These are phyloP conservation scores for Ascodesmis nigricans DNA, from an alignment of 495 filamentous ascomycete species.

Conservation along the genomic window DNA sequence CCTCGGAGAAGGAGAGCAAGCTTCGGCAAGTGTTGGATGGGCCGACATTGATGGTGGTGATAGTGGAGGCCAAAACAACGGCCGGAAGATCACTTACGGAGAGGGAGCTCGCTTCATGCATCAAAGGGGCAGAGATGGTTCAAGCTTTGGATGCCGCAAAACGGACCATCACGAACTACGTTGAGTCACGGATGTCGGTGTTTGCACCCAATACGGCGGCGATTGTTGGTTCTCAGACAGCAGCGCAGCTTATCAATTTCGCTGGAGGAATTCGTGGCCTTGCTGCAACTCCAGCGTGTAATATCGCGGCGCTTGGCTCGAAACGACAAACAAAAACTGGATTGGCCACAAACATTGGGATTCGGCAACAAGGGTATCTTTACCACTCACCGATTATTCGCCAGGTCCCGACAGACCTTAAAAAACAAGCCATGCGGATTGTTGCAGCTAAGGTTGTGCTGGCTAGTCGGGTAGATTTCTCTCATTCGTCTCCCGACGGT, in stretches of 20 bases:
- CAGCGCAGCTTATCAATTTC: slow-evolving; percentile 86
- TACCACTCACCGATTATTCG: slow-evolving; percentile 77
- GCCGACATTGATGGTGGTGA: slow-evolving; percentile 81
- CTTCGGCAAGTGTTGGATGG: slow-evolving; percentile 66
- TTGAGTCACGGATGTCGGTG: slow-evolving; percentile 90
- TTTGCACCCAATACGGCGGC: slow-evolving; percentile 92
- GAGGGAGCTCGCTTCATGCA: slow-evolving; percentile 49
- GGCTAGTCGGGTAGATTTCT: slow-evolving; percentile 67
- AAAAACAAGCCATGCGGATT: slow-evolving; percentile 87
- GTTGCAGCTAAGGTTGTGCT: slow-evolving; percentile 84
- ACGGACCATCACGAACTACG: slow-evolving; percentile 70
- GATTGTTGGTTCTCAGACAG: slow-evolving; percentile 81
- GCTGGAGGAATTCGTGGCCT: slow-evolving; percentile 73
- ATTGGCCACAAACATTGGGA: slow-evolving; percentile 81
- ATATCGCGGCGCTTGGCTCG: slow-evolving; percentile 69
- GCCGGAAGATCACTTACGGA: slow-evolving; percentile 54
- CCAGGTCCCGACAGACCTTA: slow-evolving; percentile 61
- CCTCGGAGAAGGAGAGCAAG: slow-evolving; percentile 47
- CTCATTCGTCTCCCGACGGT: slow-evolving; percentile 64
- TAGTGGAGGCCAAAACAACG: slow-evolving; percentile 81
- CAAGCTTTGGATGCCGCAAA: slow-evolving; percentile 73
- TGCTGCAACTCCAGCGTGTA: slow-evolving; percentile 80
- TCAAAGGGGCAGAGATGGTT: slow-evolving; percentile 68
- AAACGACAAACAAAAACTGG: slow-evolving; percentile 65
- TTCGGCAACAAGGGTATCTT: slow-evolving; percentile 80